These are phyloP conservation scores for Daedalea quercina DNA, from an alignment of 768 basidiomycete species.

Conservation along the genomic window DNA sequence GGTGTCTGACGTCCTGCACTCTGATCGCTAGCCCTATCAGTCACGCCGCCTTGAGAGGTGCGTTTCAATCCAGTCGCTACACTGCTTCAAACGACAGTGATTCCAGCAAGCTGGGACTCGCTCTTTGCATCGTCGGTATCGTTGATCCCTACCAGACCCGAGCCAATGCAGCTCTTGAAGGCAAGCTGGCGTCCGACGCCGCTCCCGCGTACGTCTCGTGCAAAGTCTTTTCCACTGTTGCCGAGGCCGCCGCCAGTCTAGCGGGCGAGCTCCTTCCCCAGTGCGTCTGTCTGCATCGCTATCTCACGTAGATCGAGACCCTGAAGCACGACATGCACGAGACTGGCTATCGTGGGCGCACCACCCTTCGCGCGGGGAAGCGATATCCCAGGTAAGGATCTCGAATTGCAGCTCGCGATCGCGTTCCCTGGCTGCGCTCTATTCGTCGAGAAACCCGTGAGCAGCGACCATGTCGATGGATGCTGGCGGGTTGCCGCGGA, in stretches of 20 bases:
- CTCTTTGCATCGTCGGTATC: conserved; percentile 41
- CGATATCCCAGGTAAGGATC: conserved; percentile 30
- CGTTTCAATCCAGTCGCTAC: neutral
- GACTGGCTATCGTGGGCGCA: conserved; percentile 35
- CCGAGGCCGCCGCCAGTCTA: conserved; percentile 2
- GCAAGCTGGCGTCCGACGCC: conserved; percentile 34
- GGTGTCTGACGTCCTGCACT: neutral
- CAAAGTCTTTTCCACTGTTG: conserved; percentile 5
- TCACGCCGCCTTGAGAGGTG: conserved; percentile 20
- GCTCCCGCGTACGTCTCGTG: conserved; percentile 28
- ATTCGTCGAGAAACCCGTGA: conserved; percentile 42
- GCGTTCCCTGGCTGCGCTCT: conserved; percentile 36
- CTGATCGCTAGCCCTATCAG: neutral
- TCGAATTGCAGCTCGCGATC: conserved; percentile 35
- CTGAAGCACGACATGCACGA: conserved; percentile 7
- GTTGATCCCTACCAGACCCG: conserved; percentile 37
- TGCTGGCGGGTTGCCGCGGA: conserved; percentile 14
- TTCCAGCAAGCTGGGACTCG: conserved; percentile 35
- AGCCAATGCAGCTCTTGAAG: conserved; percentile 30
- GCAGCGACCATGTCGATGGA: conserved; percentile 19
- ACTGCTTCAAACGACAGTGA: neutral
- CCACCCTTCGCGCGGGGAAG: conserved; percentile 37
- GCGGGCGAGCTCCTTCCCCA: conserved; percentile 1
- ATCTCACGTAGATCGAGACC: neutral
- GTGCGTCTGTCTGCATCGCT: conserved; percentile 1